Conservation (phyloP, 202 grass and related monocot species). For the Panicum virgatum region DNA sequence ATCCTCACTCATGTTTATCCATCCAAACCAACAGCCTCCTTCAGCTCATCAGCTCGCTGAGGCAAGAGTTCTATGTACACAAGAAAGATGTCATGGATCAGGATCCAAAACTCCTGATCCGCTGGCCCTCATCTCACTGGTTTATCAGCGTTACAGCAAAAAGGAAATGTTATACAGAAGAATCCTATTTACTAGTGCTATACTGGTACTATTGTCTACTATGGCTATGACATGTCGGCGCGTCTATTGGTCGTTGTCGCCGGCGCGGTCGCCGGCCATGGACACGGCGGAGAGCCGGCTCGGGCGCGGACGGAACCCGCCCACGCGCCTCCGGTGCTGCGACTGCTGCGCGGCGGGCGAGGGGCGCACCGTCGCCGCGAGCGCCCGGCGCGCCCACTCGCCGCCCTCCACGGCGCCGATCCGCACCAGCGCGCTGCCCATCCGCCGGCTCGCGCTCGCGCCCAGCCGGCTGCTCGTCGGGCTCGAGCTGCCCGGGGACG, state of each 20-base stretch:
- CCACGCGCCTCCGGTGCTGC: slow-evolving; percentile 47
- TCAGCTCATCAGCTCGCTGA: background rate
- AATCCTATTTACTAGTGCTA: background rate
- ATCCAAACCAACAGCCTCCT: background rate
- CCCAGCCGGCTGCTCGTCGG: slow-evolving; percentile 15
- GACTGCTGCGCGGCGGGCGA: slow-evolving; percentile 45
- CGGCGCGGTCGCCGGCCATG: slow-evolving; percentile 43
- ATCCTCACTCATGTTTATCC: slow-evolving; percentile 30
- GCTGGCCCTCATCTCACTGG: background rate
- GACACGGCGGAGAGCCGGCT: slow-evolving; percentile 56
- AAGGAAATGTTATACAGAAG: background rate
- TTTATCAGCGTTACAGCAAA: background rate
- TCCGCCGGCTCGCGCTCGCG: slow-evolving; percentile 1
- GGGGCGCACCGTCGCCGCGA: slow-evolving; percentile 47
- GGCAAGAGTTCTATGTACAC: slow-evolving; percentile 1
- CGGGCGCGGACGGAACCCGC: slow-evolving; percentile 15
- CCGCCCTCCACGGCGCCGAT: slow-evolving; percentile 57
- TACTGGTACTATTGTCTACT: background rate
- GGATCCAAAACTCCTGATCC: slow-evolving; percentile 31
- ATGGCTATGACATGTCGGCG: slow-evolving; percentile 12
- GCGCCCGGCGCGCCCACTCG: slow-evolving; percentile 58
- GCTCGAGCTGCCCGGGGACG: background rate
- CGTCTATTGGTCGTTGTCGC: slow-evolving; percentile 10
- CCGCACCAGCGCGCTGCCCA: slow-evolving; percentile 52
- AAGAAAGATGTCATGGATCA: background rate